Percentiles rank a stretch among this genome's conserved stretches.
These are phyloP conservation scores for Cladosporium cucumerinum DNA, from an alignment of 2,329 filamentous ascomycete genomes.

Conservation along the genomic window DNA sequence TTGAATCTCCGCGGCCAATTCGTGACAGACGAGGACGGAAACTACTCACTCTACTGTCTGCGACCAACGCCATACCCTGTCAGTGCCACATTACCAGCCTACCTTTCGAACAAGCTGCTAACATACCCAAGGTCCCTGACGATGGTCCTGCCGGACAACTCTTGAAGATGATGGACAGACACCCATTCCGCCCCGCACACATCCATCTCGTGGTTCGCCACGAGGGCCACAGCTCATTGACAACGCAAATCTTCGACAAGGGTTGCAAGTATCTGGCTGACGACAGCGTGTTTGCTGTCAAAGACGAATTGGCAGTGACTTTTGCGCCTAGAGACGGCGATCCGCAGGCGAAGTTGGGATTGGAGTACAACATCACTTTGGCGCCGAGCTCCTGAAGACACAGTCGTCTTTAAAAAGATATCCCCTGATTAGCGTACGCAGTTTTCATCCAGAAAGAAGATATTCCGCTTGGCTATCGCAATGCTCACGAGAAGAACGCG, in stretches of 20 bases:
- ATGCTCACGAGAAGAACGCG: not conserved
- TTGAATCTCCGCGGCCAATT: conserved; percentile 73
- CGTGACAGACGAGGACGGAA: conserved; percentile 61
- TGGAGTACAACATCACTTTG: conserved; percentile 22
- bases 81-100: not conserved
- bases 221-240: conserved; percentile 64
- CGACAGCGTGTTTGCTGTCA: conserved; percentile 59
- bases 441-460: not conserved
- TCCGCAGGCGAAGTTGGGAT: conserved; percentile 31
- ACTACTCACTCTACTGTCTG: conserved; percentile 51
- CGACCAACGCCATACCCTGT: conserved; percentile 48
- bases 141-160: conserved; percentile 59
- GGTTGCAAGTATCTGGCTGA: conserved; percentile 59
- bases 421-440: not conserved
- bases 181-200: conserved; percentile 62
- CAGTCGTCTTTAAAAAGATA: not conserved
- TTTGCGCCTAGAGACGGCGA: conserved; percentile 53
- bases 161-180: conserved; percentile 56
- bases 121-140: conserved; percentile 38
- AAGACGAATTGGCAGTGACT: conserved; percentile 57
- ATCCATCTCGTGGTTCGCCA: conserved; percentile 54
- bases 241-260: conserved; percentile 74
- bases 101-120: not conserved
- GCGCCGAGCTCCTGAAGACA: conserved; percentile 4
- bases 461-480: not conserved